phyloP scores from a whole-genome alignment of 2,329 filamentous ascomycete species.

The Aureobasidium sp. region DNA sequence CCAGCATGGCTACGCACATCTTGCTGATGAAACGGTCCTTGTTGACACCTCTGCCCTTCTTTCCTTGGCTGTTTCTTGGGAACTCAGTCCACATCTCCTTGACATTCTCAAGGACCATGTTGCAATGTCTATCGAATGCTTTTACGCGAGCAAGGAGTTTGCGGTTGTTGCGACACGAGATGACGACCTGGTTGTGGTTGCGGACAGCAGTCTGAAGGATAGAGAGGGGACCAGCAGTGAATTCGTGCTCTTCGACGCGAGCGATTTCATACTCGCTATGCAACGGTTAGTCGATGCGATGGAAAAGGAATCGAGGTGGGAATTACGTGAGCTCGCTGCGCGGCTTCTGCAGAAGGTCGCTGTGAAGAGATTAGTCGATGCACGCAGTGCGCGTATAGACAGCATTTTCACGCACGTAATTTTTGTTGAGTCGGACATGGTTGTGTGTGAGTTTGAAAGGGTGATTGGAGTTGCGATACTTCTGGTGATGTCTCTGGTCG shows the following conservation, averaged over 20 bases:
- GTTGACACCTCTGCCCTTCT: slow-evolving; percentile 85
- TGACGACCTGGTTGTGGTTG: slow-evolving; percentile 89
- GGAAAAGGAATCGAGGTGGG: background rate
- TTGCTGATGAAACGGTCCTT: slow-evolving; percentile 98
- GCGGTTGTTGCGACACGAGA: slow-evolving; percentile 96
- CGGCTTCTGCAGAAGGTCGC: slow-evolving; percentile 82
- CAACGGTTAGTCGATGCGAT: slow-evolving; percentile 15
- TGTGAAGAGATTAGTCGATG: slow-evolving; percentile 28
- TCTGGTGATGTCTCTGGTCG: background rate
- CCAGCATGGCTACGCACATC: slow-evolving; percentile 50
- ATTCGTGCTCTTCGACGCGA: slow-evolving; percentile 70
- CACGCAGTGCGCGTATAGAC: background rate
- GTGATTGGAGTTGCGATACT: background rate
- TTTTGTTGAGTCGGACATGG: slow-evolving; percentile 10
- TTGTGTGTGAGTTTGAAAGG: background rate
- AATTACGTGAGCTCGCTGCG: slow-evolving; percentile 85
- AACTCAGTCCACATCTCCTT: slow-evolving; percentile 99
- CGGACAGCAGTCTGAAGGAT: slow-evolving; percentile 96
- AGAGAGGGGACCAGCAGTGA: slow-evolving; percentile 72
- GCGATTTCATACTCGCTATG: slow-evolving; percentile 81
- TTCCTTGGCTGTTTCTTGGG: slow-evolving; percentile 69
- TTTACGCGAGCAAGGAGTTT: slow-evolving; percentile 96
- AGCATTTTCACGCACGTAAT: background rate
- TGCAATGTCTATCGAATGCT: slow-evolving; percentile 97
- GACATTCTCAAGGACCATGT: slow-evolving; percentile 96